phyloP scores from a whole-genome alignment of 2,329 filamentous ascomycete species.

The Alternaria burnsii region DNA sequence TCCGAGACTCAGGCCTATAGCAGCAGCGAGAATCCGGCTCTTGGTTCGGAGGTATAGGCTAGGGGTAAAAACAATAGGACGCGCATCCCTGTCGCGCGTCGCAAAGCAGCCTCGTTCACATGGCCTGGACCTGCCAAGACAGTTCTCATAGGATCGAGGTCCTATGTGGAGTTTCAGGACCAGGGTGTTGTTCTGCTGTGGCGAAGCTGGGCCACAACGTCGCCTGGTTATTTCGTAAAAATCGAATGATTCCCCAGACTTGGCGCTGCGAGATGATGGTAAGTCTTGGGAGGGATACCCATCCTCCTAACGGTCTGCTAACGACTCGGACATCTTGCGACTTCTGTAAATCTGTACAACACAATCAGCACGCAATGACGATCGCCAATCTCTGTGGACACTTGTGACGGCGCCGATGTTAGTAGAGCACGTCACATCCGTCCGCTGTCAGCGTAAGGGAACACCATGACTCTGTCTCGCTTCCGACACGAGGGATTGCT shows the following conservation, averaged over 20 bases:
- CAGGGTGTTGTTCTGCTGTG: constrained; percentile 3
- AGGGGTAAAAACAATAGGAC: constrained; percentile 8
- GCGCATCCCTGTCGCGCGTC: constrained; percentile 19
- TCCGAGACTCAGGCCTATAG: neutral
- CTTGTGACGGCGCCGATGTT: neutral
- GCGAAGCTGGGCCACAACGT: neutral
- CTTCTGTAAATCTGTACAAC: neutral
- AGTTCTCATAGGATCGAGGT: neutral
- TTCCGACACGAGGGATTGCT: neutral
- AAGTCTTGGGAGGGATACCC: neutral
- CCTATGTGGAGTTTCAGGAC: constrained; percentile 5
- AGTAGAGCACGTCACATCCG: neutral
- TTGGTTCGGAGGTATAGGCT: neutral
- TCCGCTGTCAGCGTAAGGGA: neutral
- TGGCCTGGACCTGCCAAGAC: constrained; percentile 15
- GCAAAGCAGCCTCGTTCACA: constrained; percentile 5
- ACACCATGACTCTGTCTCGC: neutral
- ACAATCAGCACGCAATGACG: neutral
- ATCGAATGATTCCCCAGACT: constrained; percentile 1
- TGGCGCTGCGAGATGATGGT: neutral
- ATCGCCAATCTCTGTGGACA: neutral
- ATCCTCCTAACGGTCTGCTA: neutral
- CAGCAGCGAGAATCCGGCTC: constrained; percentile 1
- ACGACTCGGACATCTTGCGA: neutral
- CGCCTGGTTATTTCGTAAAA: neutral